Base-by-base conservation (phyloP, 768 basidiomycete genomes). In the Epithele typhae region DNA sequence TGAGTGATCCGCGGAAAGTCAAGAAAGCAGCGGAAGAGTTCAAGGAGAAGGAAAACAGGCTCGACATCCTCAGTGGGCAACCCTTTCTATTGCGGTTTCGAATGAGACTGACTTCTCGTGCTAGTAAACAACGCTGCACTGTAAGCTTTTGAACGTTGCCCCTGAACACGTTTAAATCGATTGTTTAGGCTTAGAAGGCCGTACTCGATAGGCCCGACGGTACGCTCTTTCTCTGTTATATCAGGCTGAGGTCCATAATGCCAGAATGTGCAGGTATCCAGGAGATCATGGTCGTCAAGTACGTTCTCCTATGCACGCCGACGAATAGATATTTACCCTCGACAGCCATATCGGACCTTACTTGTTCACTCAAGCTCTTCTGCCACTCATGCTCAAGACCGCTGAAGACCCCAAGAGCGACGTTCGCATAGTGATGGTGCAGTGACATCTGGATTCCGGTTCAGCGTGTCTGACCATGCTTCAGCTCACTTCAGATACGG, bases 391-490 rank as follows among this genome's bases (percentile, higher is more conserved):
- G 38, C 64, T 63, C 32, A 59, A 66, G 43, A 84, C 84, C 1
- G 74, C 79, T 0, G 52, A 66, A 15, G 61, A 71, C 36, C 61
- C 70, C 0, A 63, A 64, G 19, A 69, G 78, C 0, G 84, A 85
- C 48, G 82, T 83, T 37, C 75, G 83, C 15, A 69, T 86, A 11
- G 68, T 84, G 9, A 73, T 76, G 45, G 82, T 82, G 48, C 33
- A 75, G 49, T 17, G 5, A n/a, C 41, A 8, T 19, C 10, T 30
- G 12, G 17, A 12, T 14, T n/a, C 25, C 10, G 19, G n/a, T 40
- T 32, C 3, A 11, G 23, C 22, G 25, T 15, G n/a, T 12, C 1
- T 32, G 10, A 10, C 27, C 14, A 7, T 38, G 14, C 35, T 2
- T 5, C 25, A 63, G 59, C 44, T 64, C 17, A 25, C 50, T 14